Percentiles rank a stretch among this genome's conserved stretches.
Evolutionary conservation across 306 rosid genomes (phyloP).

Genomic region (Medicago arabica): DNA sequence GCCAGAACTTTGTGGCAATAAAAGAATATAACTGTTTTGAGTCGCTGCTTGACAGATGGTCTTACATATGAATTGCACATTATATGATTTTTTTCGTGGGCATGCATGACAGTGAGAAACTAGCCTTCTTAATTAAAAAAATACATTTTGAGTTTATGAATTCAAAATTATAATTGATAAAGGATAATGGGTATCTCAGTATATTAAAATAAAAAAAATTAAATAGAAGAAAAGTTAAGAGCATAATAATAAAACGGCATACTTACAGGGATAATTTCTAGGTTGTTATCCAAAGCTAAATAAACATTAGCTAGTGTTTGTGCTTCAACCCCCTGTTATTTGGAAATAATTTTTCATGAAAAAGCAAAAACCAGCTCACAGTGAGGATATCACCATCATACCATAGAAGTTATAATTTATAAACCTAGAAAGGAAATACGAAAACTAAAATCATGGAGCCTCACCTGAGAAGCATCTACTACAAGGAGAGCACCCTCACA

Average conservation of each 20-base stretch:
- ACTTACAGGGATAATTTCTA: slow-evolving; percentile 89
- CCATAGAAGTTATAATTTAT: slow-evolving; percentile 10
- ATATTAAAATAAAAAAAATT: slow-evolving; percentile 12
- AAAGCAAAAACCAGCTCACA: slow-evolving; percentile 25
- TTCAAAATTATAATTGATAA: slow-evolving; percentile 19
- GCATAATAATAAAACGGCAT: slow-evolving; percentile 27
- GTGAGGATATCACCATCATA: slow-evolving; percentile 17
- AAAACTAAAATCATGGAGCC: slow-evolving; percentile 20
- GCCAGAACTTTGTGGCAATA: slow-evolving; percentile 13
- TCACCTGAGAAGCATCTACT: slow-evolving; percentile 96
- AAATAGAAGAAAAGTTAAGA: slow-evolving; percentile 3
- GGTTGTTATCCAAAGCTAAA: slow-evolving; percentile 84
- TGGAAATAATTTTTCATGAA: slow-evolving; percentile 25
- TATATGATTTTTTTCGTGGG: slow-evolving; percentile 13
- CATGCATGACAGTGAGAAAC: not conserved
- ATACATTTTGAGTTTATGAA: slow-evolving; percentile 2
- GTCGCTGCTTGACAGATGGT: slow-evolving; percentile 17
- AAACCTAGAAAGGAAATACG: slow-evolving; percentile 26
- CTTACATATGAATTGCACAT: slow-evolving; percentile 23
- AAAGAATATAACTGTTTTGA: slow-evolving; percentile 29
- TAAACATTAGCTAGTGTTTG: slow-evolving; percentile 95
- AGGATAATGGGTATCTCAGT: slow-evolving; percentile 18
- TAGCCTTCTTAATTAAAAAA: slow-evolving; percentile 6
- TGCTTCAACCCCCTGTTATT: slow-evolving; percentile 88
- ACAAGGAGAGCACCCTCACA: slow-evolving; percentile 97